Evolutionary conservation across 2,329 filamentous ascomycete genomes (phyloP), one percentile per base, ranked within the genome.

Genomic region (Diatrype stigma): DNA sequence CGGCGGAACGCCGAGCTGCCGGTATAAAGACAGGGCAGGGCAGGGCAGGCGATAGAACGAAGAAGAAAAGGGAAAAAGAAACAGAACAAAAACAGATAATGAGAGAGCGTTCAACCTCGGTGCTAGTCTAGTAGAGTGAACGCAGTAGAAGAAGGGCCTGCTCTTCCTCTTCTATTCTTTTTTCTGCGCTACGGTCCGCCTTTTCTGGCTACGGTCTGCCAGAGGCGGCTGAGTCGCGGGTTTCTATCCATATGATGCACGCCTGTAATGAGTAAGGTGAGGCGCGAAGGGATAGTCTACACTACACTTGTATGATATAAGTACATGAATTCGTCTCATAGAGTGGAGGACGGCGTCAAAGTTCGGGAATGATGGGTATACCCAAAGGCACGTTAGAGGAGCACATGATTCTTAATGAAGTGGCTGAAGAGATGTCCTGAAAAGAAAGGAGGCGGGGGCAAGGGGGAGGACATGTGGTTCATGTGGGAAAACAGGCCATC

Each of bases 1-100:
- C 78, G 85, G 61, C 81, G 86, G 59, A 92, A 91, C 63, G 81
- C 84, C 35, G 89, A 94, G 64, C 70, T 96, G 61, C 89, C 87
- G 44, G 89, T 92, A 58, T 92, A 73, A 81, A 54, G 8, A n/a
- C 12, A 37, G 14, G 14, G 14, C 34, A 17, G 16, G 30, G 30
- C 14, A 7, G 7, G 7, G 7, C 14, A 7, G 14, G 7, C 30
- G 30, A 34, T 34, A 14, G 26, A 30, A 37, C 6, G 34, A 16
- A 37, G 14, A 37, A 17, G 16, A 37, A 37, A 37, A 37, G 34
- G 34, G 14, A 12, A 37, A 17, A 12, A 17, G 34, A 17, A 17
- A 17, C 6, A 12, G 6, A 12, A 37, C 6, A 37, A 12, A 14
- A 17, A 37, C 6, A 37, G 34, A 14, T 5, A 12, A 17, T 4